Evolutionary conservation across 345 rosid species (phyloP), one percentile per base, ranked within the genome.

Genomic region (Aquilaria malaccensis): DNA sequence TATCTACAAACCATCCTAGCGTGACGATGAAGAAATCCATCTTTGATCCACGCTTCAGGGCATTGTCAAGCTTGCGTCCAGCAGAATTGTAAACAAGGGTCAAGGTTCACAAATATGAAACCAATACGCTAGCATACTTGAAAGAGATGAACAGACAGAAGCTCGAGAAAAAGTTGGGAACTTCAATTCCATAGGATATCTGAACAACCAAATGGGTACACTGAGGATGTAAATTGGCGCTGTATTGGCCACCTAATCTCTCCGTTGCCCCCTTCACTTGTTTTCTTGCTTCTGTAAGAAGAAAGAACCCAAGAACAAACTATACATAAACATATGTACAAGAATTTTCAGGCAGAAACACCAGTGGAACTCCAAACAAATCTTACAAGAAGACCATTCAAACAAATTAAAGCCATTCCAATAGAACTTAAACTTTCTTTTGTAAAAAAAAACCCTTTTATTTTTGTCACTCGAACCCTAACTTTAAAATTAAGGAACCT

Each of bases 181-280:
- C 30, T 30, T 32, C 54, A 52, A 37, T 31, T 6, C 30, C 10
- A 66, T 79, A 89, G 97, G 97, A 93, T 93, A 93, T 93, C 82
- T 89, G 96, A 47, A 89, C 96, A 67, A 93, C 88, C 86, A 93
- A 83, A 81, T 89, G 98, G 63, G 97, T 89, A 64, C 97, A 93
- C 29, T 72, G 91, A 29, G 82, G 84, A 80, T 87, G 90, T 62
- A 93, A 82, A 71, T 79, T 70, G 9, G 94, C 83, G 71, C 95
- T 87, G 62, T 93, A 93, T 61, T 80, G 80, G 51, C 98, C 96
- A 50, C 96, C 97, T 37, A 93, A 76, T 74, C 97, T 87, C 79
- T 85, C 91, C 0, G 96, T 85, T 3, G 97, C 97, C 69, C 87
- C 98, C 90, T 77, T 89, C 45, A 93, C 98, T 68, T 93, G 96